A percentile compares a stretch with the other conserved stretches of the same genome.
Evolutionary conservation across 768 basidiomycete species (phyloP).

Genomic region (Porpolomopsis calyptriformis): DNA sequence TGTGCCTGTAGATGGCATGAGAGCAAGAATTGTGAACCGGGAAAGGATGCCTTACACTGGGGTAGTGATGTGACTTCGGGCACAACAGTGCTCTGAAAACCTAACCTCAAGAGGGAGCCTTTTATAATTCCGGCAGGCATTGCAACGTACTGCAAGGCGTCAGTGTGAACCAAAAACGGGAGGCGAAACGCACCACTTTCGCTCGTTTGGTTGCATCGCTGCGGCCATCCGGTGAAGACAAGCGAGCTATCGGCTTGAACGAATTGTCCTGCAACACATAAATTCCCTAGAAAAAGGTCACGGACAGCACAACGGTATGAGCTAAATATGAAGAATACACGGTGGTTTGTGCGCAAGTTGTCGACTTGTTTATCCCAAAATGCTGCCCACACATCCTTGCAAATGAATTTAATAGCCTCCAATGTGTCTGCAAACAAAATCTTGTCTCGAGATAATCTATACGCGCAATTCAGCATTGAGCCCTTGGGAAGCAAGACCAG

Average conservation of each 20-base stretch:
- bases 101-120: slow-evolving; percentile 71
- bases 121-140: slow-evolving; percentile 78
- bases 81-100: slow-evolving; percentile 60
- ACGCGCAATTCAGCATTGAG: background rate
- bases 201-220: slow-evolving; percentile 63
- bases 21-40: background rate
- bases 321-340: slow-evolving; percentile 38
- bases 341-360: slow-evolving; percentile 89
- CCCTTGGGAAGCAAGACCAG: background rate
- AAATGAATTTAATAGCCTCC: slow-evolving; percentile 89
- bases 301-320: background rate
- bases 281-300: slow-evolving; percentile 48
- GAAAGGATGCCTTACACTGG: slow-evolving; percentile 48
- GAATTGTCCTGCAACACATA: slow-evolving; percentile 89
- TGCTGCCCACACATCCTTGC: slow-evolving; percentile 89
- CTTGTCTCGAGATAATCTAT: slow-evolving; percentile 66
- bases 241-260: slow-evolving; percentile 73
- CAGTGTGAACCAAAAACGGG: background rate
- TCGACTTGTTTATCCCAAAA: slow-evolving; percentile 95
- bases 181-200: slow-evolving; percentile 43
- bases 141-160: slow-evolving; percentile 52
- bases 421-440: slow-evolving; percentile 72
- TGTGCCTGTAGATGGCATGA: slow-evolving; percentile 42
- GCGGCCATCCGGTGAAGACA: slow-evolving; percentile 75
- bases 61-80: slow-evolving; percentile 76